Conservation (phyloP, 805 yeast genomes). For the Myxozyma vanderwaltii region DNA sequence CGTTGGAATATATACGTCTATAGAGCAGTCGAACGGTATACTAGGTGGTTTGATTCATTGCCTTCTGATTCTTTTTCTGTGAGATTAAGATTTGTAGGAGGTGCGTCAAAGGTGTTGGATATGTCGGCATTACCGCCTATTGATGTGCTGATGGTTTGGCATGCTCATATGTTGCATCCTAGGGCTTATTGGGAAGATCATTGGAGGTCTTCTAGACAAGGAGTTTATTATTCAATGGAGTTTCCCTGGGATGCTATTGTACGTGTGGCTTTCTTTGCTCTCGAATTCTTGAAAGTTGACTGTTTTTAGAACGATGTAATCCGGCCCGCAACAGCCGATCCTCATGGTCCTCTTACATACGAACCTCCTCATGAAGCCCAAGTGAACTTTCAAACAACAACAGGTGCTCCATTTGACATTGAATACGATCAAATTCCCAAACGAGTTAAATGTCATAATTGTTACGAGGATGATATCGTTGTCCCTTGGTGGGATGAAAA, state of each 20-base stretch:
- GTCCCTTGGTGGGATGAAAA: constrained; percentile 6
- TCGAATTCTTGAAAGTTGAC: not conserved
- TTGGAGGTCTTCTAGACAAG: constrained; percentile 8
- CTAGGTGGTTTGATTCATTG: constrained; percentile 8
- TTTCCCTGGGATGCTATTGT: constrained; percentile 23
- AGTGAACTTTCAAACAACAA: not conserved
- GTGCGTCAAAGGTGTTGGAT: not conserved
- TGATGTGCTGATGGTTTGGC: constrained; percentile 38
- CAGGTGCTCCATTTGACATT: constrained; percentile 9
- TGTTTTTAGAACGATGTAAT: constrained; percentile 9
- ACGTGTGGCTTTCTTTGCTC: no score
- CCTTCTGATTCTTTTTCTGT: constrained; percentile 1
- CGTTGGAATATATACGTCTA: constrained; percentile 16
- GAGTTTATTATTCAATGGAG: not conserved
- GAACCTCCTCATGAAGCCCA: constrained; percentile 5
- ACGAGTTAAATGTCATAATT: constrained; percentile 8
- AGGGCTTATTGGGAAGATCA: constrained; percentile 34
- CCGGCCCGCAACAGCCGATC: not conserved
- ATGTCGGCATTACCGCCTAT: constrained; percentile 31
- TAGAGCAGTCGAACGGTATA: constrained; percentile 23
- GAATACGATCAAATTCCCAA: not conserved
- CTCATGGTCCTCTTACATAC: not conserved
- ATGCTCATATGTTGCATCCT: constrained; percentile 36
- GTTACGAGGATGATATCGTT: not conserved
- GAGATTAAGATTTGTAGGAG: not conserved